Percentiles rank a stretch among this genome's conserved stretches.
These are phyloP conservation scores for Pseudogymnoascus destructans DNA, from an alignment of 2,329 filamentous ascomycete genomes.

Conservation along the genomic window DNA sequence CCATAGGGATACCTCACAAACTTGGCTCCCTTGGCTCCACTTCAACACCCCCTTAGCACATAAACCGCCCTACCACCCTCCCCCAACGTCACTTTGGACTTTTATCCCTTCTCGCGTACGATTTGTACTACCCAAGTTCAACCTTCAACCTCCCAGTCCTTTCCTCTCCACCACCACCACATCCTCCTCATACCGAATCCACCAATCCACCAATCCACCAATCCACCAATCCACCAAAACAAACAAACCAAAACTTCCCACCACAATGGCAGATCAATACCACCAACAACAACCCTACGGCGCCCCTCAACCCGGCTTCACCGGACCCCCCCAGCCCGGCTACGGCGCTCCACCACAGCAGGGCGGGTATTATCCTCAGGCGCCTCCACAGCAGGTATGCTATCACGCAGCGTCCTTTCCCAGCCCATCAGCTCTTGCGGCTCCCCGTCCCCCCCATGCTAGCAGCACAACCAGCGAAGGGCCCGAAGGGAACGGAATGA, in stretches of 20 bases:
- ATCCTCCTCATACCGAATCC: not conserved
- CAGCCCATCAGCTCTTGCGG: too few relatives aligned
- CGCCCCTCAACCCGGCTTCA: not conserved
- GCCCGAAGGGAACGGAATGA: not conserved
- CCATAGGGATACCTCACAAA: not conserved
- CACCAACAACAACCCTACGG: not conserved
- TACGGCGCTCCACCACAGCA: not conserved
- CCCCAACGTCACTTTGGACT: not conserved
- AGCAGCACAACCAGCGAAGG: too few relatives aligned
- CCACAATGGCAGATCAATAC: not conserved
- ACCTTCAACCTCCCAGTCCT: not conserved
- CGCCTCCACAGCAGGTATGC: not conserved
- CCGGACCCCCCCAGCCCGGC: not conserved
- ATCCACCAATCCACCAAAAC: not conserved
- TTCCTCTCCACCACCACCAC: not conserved
- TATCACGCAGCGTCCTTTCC: too few relatives aligned
- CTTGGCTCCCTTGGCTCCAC: too few relatives aligned
- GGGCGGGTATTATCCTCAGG: not conserved
- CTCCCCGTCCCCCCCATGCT: too few relatives aligned
- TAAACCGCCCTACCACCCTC: too few relatives aligned
- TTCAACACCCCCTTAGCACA: too few relatives aligned
- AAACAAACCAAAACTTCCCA: not conserved
- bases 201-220: too few relatives aligned
- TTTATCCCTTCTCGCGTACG: too few relatives aligned
- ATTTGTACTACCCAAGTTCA: not conserved